A percentile compares a stretch with the other conserved stretches of the same genome.
Conservation (phyloP, 345 rosid genomes). For the Aquilaria sinensis region DNA sequence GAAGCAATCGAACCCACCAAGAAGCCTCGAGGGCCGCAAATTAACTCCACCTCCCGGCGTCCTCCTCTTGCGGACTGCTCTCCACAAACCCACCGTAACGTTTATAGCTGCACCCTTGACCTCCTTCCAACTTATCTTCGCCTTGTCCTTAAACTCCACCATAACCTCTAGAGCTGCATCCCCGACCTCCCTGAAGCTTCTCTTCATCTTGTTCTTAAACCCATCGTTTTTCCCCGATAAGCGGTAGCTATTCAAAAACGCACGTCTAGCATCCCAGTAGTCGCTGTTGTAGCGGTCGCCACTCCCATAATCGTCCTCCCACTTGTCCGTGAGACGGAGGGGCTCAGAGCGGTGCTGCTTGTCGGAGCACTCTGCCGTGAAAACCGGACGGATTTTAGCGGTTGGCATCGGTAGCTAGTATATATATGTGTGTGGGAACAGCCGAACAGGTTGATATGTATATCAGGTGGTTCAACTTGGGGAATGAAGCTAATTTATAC, state of each 20-base stretch:
- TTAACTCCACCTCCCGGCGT: too few relatives aligned
- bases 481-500: too few relatives aligned
- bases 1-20: too few relatives aligned
- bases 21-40: too few relatives aligned
- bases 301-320: constrained; percentile 17
- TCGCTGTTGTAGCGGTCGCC: constrained; percentile 22
- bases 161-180: constrained; percentile 10
- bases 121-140: background rate
- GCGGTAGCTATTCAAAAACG: constrained; percentile 39
- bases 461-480: constrained; percentile 5
- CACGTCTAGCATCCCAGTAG: constrained; percentile 44
- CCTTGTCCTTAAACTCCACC: constrained; percentile 5
- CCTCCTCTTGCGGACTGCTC: background rate
- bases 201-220: constrained; percentile 23
- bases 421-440: background rate
- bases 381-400: constrained; percentile 17
- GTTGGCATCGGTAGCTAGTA: constrained; percentile 9
- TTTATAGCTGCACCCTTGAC: background rate
- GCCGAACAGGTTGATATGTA: too few relatives aligned
- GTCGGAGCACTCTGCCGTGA: constrained; percentile 7
- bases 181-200: constrained; percentile 24
- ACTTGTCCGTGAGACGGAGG: constrained; percentile 10
- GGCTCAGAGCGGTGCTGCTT: background rate
- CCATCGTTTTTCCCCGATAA: constrained; percentile 14
- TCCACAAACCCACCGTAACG: background rate